Conservation (phyloP, 441 rosid genomes). For the Brassica hybrid region DNA sequence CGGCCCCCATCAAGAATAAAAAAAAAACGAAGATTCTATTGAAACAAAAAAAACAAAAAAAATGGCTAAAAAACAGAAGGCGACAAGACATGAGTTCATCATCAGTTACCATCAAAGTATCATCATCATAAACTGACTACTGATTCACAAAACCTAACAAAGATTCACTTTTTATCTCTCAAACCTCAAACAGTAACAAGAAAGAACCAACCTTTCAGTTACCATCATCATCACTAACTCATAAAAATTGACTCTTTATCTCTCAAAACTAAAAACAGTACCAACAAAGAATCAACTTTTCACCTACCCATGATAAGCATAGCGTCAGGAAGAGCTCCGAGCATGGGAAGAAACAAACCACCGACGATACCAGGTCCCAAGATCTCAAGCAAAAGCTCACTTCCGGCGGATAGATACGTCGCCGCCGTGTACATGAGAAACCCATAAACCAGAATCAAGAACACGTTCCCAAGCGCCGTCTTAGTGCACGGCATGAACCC, state of each 20-base stretch:
- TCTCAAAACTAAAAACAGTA: no score
- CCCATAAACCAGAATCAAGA: constrained; percentile 81
- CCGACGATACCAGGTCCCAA: constrained; percentile 92
- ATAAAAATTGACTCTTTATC: neutral
- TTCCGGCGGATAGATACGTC: constrained; percentile 78
- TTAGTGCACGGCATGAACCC: constrained; percentile 95
- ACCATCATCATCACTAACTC: neutral
- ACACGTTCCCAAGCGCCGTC: constrained; percentile 75
- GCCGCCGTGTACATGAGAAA: constrained; percentile 87
- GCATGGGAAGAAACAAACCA: constrained; percentile 88
- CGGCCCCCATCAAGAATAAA: neutral
- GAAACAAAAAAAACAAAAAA: neutral
- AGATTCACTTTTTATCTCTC: constrained; percentile 14
- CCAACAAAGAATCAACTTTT: neutral
- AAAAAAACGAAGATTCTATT: neutral
- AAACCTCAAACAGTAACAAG: neutral
- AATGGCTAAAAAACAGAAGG: neutral
- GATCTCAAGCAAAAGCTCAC: constrained; percentile 92
- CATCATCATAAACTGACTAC: constrained; percentile 5
- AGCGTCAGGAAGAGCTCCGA: constrained; percentile 97
- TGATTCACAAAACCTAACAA: constrained; percentile 18
- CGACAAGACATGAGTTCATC: neutral
- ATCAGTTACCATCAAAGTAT: constrained; percentile 1
- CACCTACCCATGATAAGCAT: constrained; percentile 86
- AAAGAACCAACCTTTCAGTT: neutral